Evolutionary conservation across 495 filamentous ascomycete species (phyloP), one percentile per base, ranked within the genome.

Genomic region (Cladorrhinum samala): DNA sequence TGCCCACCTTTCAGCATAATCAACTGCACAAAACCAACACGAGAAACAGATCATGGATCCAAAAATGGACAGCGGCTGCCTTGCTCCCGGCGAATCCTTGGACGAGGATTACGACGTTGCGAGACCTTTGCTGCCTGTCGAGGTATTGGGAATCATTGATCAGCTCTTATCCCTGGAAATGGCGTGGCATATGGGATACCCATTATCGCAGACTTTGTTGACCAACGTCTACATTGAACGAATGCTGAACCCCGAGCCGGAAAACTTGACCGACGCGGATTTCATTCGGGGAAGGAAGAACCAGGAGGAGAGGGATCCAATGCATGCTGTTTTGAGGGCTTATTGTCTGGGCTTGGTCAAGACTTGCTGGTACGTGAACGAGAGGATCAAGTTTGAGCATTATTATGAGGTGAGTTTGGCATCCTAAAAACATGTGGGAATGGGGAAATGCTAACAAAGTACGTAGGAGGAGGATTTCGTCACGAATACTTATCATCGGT

Each of bases 11-110:
- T n/a, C n/a, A n/a, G n/a, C n/a, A n/a, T n/a, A n/a, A n/a, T n/a
- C n/a, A n/a, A n/a, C n/a, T n/a, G n/a, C n/a, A n/a, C n/a, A n/a
- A n/a, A n/a, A n/a, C n/a, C n/a, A n/a, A n/a, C n/a, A n/a, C n/a
- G n/a, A n/a, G n/a, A n/a, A 33, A 19, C 46, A 98, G 93, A 92
- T 98, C 53, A 95, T 96, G 91, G 93, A 98, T 63, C 83, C 86
- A 0, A 98, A 96, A 68, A 97, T 98, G 93, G 93, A 98, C 64
- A 96, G 88, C 63, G 93, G 93, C 25, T 87, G 83, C 59, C 68
- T 93, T 14, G 78, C 77, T 11, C 79, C 84, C 9, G 88, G 83
- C 39, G 89, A 95, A 58, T 84, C 83, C 27, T 76, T 95, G 5
- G 87, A 95, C 55, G 85, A 92, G 47, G 82, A 88, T 55, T 97